phyloP scores from a whole-genome alignment of 805 yeast species.

The Starmerella bombicola region DNA sequence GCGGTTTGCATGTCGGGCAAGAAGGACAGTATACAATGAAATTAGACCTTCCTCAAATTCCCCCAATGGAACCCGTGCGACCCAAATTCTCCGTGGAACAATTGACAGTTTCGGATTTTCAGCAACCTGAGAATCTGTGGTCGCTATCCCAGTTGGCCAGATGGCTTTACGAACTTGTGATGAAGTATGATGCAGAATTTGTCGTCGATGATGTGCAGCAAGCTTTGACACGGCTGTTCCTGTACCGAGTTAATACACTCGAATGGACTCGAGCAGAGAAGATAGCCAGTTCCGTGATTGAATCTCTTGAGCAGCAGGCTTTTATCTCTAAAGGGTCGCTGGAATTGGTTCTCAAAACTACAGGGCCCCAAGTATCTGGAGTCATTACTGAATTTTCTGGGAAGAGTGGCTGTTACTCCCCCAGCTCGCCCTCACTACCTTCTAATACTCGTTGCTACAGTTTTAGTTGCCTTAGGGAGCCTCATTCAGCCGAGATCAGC shows the following conservation, averaged over 20 bases:
- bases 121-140: conserved; percentile 16
- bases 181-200: conserved; percentile 17
- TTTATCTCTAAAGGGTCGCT: conserved; percentile 18
- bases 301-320: conserved; percentile 21
- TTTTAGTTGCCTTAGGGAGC: conserved; percentile 22
- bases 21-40: conserved; percentile 15
- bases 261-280: conserved; percentile 26
- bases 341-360: conserved; percentile 10
- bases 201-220: conserved; percentile 4
- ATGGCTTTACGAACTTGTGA: conserved; percentile 18
- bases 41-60: conserved; percentile 21
- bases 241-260: conserved; percentile 23
- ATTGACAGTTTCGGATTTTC: conserved; percentile 21
- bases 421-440: conserved; percentile 1
- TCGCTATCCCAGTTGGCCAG: conserved; percentile 15
- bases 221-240: conserved; percentile 20
- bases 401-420: conserved; percentile 27
- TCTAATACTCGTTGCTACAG: conserved; percentile 25
- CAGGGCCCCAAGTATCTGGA: conserved; percentile 21
- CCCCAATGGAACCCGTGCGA: conserved; percentile 18
- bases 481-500: not conserved
- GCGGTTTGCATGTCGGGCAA: conserved; percentile 10
- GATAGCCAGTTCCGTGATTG: conserved; percentile 23
- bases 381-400: conserved; percentile 24
- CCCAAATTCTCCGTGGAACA: conserved; percentile 21